Percentiles rank a stretch among this genome's conserved stretches.
phyloP scores from a whole-genome alignment of 2,329 filamentous ascomycete genomes.

The Trichoderma koningii region DNA sequence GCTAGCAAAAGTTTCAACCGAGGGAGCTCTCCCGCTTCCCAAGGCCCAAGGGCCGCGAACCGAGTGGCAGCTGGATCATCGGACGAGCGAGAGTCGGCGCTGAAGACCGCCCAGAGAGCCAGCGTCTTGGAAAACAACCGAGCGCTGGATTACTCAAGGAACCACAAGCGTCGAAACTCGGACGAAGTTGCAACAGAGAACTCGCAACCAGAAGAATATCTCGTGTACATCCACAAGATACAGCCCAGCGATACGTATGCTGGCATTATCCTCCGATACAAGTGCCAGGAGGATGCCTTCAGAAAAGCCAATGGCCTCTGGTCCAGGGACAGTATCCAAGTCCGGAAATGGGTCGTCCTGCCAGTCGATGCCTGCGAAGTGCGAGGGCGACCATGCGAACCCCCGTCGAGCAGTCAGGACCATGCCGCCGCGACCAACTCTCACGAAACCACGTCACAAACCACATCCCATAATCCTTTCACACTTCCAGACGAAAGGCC shows the following conservation, averaged over 20 bases:
- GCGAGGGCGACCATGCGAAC: conserved; percentile 70
- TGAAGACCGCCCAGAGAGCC: conserved; percentile 59
- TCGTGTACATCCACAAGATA: conserved; percentile 90
- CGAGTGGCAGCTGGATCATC: conserved; percentile 59
- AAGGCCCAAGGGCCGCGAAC: conserved; percentile 41
- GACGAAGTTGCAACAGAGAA: conserved; percentile 59
- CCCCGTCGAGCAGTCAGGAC: conserved; percentile 45
- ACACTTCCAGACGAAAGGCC: conserved; percentile 24
- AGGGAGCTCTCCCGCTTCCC: conserved; percentile 57
- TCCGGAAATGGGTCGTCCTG: conserved; percentile 75
- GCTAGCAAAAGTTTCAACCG: conserved; percentile 19
- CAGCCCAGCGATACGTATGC: conserved; percentile 83
- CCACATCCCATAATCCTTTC: background rate
- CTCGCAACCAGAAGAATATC: conserved; percentile 68
- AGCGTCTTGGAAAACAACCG: conserved; percentile 63
- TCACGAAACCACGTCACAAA: conserved; percentile 36
- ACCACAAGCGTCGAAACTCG: conserved; percentile 67
- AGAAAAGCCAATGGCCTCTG: conserved; percentile 90
- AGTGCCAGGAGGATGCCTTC: conserved; percentile 80
- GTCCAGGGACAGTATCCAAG: conserved; percentile 89
- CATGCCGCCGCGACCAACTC: conserved; percentile 52
- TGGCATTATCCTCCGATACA: conserved; percentile 86
- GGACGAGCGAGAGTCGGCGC: conserved; percentile 54
- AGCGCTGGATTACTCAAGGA: conserved; percentile 56
- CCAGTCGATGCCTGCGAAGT: conserved; percentile 88